Evolutionary conservation across 2,329 filamentous ascomycete species (phyloP).

Genomic region (Fusarium domesticum): DNA sequence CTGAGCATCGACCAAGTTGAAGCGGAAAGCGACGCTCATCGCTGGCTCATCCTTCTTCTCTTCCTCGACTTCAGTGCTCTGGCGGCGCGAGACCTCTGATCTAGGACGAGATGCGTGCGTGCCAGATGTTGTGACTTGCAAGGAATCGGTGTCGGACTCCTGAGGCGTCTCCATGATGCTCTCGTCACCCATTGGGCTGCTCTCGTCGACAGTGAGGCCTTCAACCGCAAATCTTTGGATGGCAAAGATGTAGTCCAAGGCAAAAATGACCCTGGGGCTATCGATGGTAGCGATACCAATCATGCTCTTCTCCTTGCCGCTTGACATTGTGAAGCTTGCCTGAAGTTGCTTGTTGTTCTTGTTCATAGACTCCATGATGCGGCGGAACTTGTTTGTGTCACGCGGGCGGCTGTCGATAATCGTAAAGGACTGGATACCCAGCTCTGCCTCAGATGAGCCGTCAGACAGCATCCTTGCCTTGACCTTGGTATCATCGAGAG

Average conservation of each 20-base stretch:
- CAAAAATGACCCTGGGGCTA: constrained; percentile 91
- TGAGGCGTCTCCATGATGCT: constrained; percentile 56
- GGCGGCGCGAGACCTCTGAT: constrained; percentile 29
- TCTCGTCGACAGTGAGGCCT: constrained; percentile 62
- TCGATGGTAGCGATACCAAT: constrained; percentile 93
- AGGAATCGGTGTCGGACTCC: constrained; percentile 58
- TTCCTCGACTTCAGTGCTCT: constrained; percentile 19
- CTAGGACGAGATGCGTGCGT: constrained; percentile 32
- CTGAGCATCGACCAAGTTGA: constrained; percentile 94
- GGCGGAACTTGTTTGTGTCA: constrained; percentile 92
- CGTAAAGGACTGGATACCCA: constrained; percentile 90
- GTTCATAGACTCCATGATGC: constrained; percentile 97
- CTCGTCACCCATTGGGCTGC: constrained; percentile 48
- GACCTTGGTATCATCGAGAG: constrained; percentile 84
- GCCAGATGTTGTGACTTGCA: constrained; percentile 46
- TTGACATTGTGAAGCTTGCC: constrained; percentile 92
- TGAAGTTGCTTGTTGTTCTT: constrained; percentile 96
- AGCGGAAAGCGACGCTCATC: constrained; percentile 80
- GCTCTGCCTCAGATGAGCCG: constrained; percentile 84
- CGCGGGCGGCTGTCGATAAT: constrained; percentile 87
- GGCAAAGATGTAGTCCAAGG: constrained; percentile 91
- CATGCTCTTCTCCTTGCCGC: constrained; percentile 73
- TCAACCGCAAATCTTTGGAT: constrained; percentile 78
- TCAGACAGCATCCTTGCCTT: constrained; percentile 94
- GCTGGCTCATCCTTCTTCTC: constrained; percentile 29